These are phyloP conservation scores for Cichorium intybus DNA, from an alignment of 140 eudicot species.

Conservation along the genomic window DNA sequence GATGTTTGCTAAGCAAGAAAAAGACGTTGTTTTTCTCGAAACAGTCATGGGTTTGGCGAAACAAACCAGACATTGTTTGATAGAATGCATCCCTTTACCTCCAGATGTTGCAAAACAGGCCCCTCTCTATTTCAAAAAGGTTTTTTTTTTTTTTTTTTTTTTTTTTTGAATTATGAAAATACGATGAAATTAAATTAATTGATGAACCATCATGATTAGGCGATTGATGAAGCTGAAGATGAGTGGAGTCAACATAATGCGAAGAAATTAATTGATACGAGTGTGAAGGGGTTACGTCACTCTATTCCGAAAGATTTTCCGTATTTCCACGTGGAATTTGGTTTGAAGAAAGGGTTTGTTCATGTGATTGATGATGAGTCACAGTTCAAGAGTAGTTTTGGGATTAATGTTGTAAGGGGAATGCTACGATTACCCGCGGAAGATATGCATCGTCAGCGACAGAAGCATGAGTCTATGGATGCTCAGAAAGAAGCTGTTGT, in stretches of 20 bases:
- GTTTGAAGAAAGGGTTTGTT: slow-evolving; percentile 78
- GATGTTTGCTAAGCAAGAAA: slow-evolving; percentile 95
- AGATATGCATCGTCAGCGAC: slow-evolving; percentile 71
- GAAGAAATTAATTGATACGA: slow-evolving; percentile 86
- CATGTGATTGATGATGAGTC: slow-evolving; percentile 88
- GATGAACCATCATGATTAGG: slow-evolving; percentile 44
- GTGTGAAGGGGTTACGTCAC: slow-evolving; percentile 71
- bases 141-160: slow-evolving; percentile 10
- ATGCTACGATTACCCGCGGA: slow-evolving; percentile 74
- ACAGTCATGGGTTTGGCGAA: slow-evolving; percentile 81
- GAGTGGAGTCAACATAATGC: slow-evolving; percentile 98
- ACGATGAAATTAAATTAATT: slow-evolving; percentile 3
- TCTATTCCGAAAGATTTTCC: slow-evolving; percentile 89
- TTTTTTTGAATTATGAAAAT: background rate
- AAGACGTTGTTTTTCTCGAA: slow-evolving; percentile 74
- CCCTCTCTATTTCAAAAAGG: slow-evolving; percentile 93
- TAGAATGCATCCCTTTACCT: slow-evolving; percentile 92
- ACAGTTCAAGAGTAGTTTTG: slow-evolving; percentile 67
- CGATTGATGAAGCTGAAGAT: slow-evolving; percentile 93
- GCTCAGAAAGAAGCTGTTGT: slow-evolving; percentile 62
- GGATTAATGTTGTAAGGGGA: slow-evolving; percentile 80
- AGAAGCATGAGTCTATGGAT: slow-evolving; percentile 61
- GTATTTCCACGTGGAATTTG: slow-evolving; percentile 88
- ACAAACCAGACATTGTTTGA: slow-evolving; percentile 83
- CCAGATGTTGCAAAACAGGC: slow-evolving; percentile 71